Base-by-base conservation (phyloP, 148 eudicot genomes). In the Gaultheria prostrata region DNA sequence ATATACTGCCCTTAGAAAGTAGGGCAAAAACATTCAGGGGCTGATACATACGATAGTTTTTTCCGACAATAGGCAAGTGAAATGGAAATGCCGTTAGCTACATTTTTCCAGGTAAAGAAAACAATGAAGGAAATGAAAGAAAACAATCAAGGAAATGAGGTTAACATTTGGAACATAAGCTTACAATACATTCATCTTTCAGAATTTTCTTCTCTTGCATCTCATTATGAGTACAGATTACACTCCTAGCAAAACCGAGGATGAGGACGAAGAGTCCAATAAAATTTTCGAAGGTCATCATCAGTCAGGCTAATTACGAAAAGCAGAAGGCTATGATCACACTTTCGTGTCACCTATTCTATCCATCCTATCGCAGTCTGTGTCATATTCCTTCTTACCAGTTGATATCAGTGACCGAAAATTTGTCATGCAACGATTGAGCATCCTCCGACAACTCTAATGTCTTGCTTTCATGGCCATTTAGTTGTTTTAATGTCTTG, bases 401-500 rank as follows among this genome's bases (percentile, higher is more conserved):
- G 76, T 35, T 15, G 8, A 17, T 71, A 71, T 32, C 46, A 20
- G 76, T 15, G n/a, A 35, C 2, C 35, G 76, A 71, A 35, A 15
- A 71, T 71, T 35, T 71, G 24, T 0, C 24, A 33, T 71, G 76
- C 76, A 39, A 73, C 35, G 76, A 35, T 35, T 71, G 76, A 39
- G 26, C 30, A 30, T 15, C 63, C 61, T 50, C 65, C 3, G 33
- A 33, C 6, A 6, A 12, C 17, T 18, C 69, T 49, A 63, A 53
- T 39, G 84, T 56, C 76, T 33, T 82, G 20, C 72, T 10, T 54
- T 18, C 32, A 24, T 56, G 26, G 5, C 86, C 77, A 79, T 80
- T 56, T 43, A 33, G 72, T 71, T 70, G 72, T 49, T 84, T 79
- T 48, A 61, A 51, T 35, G 84, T 54, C 75, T 32, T 82, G 18